These are phyloP conservation scores for Barbatosphaeria neglecta DNA, from an alignment of 495 filamentous ascomycete species.

Conservation along the genomic window DNA sequence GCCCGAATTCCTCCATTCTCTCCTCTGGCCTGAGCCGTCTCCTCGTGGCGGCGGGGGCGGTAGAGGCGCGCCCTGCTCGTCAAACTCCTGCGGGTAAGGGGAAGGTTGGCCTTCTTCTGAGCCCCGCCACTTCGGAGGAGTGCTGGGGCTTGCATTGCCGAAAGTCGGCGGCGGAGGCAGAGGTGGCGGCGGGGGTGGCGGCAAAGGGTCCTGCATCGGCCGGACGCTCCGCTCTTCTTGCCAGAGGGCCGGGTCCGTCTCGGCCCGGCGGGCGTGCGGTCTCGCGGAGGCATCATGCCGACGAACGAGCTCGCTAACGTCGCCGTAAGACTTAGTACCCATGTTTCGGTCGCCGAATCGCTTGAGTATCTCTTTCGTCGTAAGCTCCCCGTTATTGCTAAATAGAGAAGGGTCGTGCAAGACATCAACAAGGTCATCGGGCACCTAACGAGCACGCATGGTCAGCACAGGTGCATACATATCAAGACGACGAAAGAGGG, in stretches of 20 bases:
- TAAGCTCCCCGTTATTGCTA: constrained; percentile 70
- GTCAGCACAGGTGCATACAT: not conserved
- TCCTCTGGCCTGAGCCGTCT: constrained; percentile 20
- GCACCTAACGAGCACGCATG: constrained; percentile 51
- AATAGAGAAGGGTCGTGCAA: constrained; percentile 75
- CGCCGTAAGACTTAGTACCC: constrained; percentile 43
- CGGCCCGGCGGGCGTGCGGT: constrained; percentile 46
- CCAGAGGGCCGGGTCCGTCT: constrained; percentile 68
- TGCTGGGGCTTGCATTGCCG: constrained; percentile 19
- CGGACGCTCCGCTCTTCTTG: constrained; percentile 72
- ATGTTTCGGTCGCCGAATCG: constrained; percentile 67
- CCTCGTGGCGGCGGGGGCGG: constrained; percentile 14
- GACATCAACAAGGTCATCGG: constrained; percentile 78
- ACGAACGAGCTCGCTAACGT: constrained; percentile 43
- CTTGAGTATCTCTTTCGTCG: constrained; percentile 92
- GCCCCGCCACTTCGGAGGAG: constrained; percentile 33
- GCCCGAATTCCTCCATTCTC: constrained; percentile 43
- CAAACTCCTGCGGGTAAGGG: constrained; percentile 14
- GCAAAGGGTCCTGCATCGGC: constrained; percentile 54
- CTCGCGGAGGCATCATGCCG: constrained; percentile 33
- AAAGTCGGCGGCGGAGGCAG: constrained; percentile 33
- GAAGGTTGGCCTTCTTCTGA: constrained; percentile 21
- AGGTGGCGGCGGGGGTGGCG: constrained; percentile 34
- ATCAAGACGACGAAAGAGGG: not conserved
- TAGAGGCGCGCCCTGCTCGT: constrained; percentile 9